Conservation (phyloP, 208 protist species). For the Trypanosoma platydactyli region DNA sequence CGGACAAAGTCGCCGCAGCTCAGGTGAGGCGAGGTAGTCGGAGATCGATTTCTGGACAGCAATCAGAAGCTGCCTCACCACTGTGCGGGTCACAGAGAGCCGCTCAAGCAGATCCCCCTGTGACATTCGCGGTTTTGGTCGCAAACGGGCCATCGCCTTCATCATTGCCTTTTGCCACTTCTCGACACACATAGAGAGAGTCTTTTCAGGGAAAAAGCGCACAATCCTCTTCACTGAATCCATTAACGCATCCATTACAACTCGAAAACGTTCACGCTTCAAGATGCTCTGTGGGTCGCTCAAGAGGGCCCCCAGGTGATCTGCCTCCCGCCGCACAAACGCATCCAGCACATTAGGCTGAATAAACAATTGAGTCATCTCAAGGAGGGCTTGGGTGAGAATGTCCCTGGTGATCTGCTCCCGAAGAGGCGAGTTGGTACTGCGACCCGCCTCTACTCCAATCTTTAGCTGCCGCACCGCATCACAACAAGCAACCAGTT, state of each 20-base stretch:
- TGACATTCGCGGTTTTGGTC: constrained; percentile 2
- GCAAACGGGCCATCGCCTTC: constrained; percentile 26
- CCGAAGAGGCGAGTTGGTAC: constrained; percentile 13
- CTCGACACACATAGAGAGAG: constrained; percentile 38
- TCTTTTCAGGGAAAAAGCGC: constrained; percentile 54
- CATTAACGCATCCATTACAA: constrained; percentile 18
- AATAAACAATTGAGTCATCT: constrained; percentile 22
- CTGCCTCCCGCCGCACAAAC: constrained; percentile 27
- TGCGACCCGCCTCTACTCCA: background rate
- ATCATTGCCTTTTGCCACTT: constrained; percentile 41
- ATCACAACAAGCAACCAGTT: constrained; percentile 42
- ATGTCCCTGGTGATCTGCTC: constrained; percentile 21
- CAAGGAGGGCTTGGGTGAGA: constrained; percentile 12
- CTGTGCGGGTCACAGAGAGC: constrained; percentile 20
- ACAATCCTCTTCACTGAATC: constrained; percentile 35
- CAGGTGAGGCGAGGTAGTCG: constrained; percentile 40
- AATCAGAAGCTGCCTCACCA: constrained; percentile 34
- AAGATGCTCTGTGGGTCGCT: constrained; percentile 6
- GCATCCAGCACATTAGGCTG: constrained; percentile 20
- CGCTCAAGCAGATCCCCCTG: constrained; percentile 28
- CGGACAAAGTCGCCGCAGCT: constrained; percentile 35
- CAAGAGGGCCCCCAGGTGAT: constrained; percentile 6
- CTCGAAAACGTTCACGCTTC: constrained; percentile 22
- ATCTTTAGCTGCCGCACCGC: constrained; percentile 45
- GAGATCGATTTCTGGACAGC: constrained; percentile 33